These are phyloP conservation scores for Fraxinus paxiana DNA, from an alignment of 305 asterid genomes.

Conservation along the genomic window DNA sequence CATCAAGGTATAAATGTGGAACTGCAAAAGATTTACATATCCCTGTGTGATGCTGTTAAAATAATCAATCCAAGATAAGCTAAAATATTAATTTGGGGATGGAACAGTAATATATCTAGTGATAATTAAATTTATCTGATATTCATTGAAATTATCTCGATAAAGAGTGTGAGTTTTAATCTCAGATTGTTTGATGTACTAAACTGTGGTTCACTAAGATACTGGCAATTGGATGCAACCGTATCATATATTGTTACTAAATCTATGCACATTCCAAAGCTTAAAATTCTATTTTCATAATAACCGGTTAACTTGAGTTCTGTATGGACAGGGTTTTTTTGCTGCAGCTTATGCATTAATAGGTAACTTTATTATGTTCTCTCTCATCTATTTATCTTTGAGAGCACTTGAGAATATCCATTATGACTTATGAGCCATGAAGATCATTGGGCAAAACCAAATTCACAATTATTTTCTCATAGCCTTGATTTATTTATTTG, in stretches of 20 bases:
- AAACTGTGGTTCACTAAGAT: conserved; percentile 1
- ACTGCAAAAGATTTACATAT: neutral
- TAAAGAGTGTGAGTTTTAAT: neutral
- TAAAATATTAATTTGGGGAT: neutral
- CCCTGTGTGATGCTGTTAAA: neutral
- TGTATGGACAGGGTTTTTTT: conserved; percentile 51
- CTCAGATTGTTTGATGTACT: neutral
- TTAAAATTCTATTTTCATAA: conserved; percentile 2
- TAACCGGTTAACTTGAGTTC: conserved; percentile 7
- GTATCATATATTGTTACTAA: neutral
- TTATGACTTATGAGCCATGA: neutral
- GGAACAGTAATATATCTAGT: neutral
- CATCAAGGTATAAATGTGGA: neutral
- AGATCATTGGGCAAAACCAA: neutral
- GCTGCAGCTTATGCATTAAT: conserved; percentile 54
- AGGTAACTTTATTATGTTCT: conserved; percentile 43
- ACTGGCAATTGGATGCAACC: neutral
- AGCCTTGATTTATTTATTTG: neutral
- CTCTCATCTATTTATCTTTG: conserved; percentile 15
- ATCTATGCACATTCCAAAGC: neutral
- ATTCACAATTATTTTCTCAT: neutral
- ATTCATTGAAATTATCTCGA: neutral
- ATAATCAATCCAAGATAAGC: neutral
- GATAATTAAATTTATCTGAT: neutral
- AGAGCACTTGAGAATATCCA: neutral